phyloP scores from a whole-genome alignment of 371 early-diverging fungal species.

The Nematocida ironsii region DNA sequence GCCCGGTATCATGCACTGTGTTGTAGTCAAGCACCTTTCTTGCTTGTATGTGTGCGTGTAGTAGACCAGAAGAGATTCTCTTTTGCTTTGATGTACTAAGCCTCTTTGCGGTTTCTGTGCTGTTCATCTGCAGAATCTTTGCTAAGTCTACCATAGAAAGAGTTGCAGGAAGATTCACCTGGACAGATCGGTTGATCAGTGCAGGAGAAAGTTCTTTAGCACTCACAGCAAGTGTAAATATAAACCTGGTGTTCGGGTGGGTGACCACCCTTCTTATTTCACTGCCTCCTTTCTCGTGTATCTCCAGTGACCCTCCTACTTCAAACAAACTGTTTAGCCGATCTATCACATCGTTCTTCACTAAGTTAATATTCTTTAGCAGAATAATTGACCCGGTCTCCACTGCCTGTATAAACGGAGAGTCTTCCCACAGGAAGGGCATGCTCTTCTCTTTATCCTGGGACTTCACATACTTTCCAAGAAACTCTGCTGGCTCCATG shows the following conservation, averaged over 20 bases:
- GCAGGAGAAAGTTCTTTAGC: slow-evolving; percentile 64
- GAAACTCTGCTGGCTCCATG: slow-evolving; percentile 89
- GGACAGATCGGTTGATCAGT: slow-evolving; percentile 65
- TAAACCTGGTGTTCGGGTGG: slow-evolving; percentile 36
- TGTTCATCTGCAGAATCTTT: slow-evolving; percentile 49
- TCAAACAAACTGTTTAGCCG: slow-evolving; percentile 92
- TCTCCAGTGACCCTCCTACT: slow-evolving; percentile 39
- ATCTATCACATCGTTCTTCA: slow-evolving; percentile 96
- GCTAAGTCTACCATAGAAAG: slow-evolving; percentile 60
- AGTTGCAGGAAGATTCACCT: slow-evolving; percentile 37
- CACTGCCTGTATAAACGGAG: slow-evolving; percentile 86
- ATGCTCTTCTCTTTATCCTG: not conserved
- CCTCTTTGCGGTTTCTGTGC: not conserved
- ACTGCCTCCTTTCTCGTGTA: slow-evolving; percentile 53
- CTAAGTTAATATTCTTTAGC: slow-evolving; percentile 98
- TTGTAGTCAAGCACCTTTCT: slow-evolving; percentile 27
- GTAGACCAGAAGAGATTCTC: slow-evolving; percentile 22
- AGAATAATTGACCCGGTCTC: slow-evolving; percentile 82
- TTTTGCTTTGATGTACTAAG: not conserved
- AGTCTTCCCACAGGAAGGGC: slow-evolving; percentile 70
- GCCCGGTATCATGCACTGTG: not conserved
- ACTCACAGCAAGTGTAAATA: slow-evolving; percentile 49
- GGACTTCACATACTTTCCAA: slow-evolving; percentile 76
- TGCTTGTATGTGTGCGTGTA: slow-evolving; percentile 30
- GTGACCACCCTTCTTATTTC: slow-evolving; percentile 13